Evolutionary conservation across 129 eudicot species (phyloP).

Genomic region (Pseudognaphalium luteoalbum): DNA sequence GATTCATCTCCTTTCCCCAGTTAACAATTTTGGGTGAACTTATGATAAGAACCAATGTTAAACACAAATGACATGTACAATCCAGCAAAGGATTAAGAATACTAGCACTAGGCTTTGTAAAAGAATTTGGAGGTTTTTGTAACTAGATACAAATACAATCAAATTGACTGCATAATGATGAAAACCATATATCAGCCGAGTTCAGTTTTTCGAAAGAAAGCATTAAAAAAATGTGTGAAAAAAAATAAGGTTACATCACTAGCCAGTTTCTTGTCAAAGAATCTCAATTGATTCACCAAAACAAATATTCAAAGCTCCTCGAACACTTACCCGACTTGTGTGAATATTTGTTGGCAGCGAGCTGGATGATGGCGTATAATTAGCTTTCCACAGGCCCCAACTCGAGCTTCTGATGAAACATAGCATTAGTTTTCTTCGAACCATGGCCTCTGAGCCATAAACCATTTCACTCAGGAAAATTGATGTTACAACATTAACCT

Average conservation of each 20-base stretch:
- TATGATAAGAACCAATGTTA: too few relatives aligned
- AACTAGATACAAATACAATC: background rate
- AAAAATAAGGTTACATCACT: constrained; percentile 16
- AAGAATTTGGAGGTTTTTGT: background rate
- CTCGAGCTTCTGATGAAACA: constrained; percentile 23
- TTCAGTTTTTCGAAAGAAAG: constrained; percentile 18
- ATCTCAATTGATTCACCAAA: constrained; percentile 28
- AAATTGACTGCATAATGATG: constrained; percentile 10
- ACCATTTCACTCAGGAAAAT: constrained; percentile 33
- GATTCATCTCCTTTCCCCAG: too few relatives aligned
- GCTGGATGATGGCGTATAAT: constrained; percentile 27
- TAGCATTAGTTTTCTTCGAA: constrained; percentile 32
- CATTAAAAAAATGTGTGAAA: constrained; percentile 9
- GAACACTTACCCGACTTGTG: constrained; percentile 1
- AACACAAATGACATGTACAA: too few relatives aligned
- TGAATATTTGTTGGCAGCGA: constrained; percentile 3
- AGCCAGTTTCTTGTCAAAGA: constrained; percentile 20
- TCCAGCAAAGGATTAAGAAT: too few relatives aligned
- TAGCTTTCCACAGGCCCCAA: constrained; percentile 27
- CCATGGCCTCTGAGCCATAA: constrained; percentile 37
- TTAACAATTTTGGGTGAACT: too few relatives aligned
- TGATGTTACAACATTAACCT: constrained; percentile 13
- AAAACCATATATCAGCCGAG: background rate
- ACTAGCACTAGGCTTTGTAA: background rate
- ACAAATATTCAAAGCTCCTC: constrained; percentile 21